Evolutionary conservation across 1,284 basidiomycete species (phyloP).

Genomic region (Paramarasmius palmivorus): DNA sequence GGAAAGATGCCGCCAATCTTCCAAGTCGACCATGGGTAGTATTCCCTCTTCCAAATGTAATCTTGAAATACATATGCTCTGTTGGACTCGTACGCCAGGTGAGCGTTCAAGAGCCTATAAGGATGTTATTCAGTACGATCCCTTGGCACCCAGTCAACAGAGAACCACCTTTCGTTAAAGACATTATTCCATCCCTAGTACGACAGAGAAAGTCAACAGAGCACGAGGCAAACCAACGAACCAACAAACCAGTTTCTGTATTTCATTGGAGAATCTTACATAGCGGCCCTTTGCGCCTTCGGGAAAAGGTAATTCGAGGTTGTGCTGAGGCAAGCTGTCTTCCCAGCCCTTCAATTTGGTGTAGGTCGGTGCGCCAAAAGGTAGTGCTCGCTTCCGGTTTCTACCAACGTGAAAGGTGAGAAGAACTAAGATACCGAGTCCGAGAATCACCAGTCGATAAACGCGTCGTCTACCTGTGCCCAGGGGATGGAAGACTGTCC

Average conservation of each 20-base stretch:
- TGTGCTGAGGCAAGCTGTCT: slow-evolving; percentile 13
- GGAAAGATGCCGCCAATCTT: slow-evolving; percentile 23
- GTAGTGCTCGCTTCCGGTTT: neutral
- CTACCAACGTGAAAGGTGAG: no score
- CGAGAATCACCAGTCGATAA: no score
- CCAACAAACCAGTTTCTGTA: slow-evolving; percentile 7
- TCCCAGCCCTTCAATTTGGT: neutral
- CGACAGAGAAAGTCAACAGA: no score
- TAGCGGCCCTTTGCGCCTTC: slow-evolving; percentile 13
- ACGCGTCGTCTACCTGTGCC: neutral
- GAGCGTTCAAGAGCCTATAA: slow-evolving; percentile 40
- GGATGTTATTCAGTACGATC: neutral
- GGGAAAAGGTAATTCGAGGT: slow-evolving; percentile 11
- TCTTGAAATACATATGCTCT: slow-evolving; percentile 47
- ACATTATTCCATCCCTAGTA: slow-evolving; percentile 18
- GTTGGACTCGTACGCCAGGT: slow-evolving; percentile 43
- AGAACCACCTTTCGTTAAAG: slow-evolving; percentile 15
- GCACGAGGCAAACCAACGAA: no score
- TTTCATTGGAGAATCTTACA: slow-evolving; percentile 14
- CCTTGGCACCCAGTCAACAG: neutral
- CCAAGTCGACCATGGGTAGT: slow-evolving; percentile 32
- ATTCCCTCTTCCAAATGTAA: slow-evolving; percentile 37
- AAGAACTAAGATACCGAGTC: no score
- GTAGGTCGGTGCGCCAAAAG: neutral
- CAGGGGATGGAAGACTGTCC: neutral